phyloP scores from a whole-genome alignment of 2,329 filamentous ascomycete genomes.

The Westerdykella sp. region DNA sequence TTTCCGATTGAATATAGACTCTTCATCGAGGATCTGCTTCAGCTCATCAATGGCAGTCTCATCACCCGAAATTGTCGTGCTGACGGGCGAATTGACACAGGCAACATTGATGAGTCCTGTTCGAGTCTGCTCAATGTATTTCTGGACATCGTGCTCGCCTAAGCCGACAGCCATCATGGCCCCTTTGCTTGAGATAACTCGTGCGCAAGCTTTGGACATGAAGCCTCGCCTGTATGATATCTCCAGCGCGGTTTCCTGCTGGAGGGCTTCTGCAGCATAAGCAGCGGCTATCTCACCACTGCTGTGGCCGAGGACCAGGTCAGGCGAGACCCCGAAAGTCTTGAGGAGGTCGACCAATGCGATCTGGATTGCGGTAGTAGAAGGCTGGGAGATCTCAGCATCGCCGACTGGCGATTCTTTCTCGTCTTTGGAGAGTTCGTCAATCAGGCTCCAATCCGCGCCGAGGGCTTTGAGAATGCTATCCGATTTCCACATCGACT shows the following conservation, averaged over 20 bases:
- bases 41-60: conserved; percentile 29
- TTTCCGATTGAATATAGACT: conserved; percentile 33
- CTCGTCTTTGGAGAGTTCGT: conserved; percentile 8
- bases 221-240: conserved; percentile 20
- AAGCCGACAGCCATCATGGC: conserved; percentile 30
- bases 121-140: background rate
- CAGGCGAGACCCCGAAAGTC: conserved; percentile 7
- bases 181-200: conserved; percentile 10
- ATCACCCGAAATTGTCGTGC: conserved; percentile 42
- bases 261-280: conserved; percentile 11
- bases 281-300: conserved; percentile 22
- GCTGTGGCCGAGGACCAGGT: conserved; percentile 16
- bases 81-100: conserved; percentile 32
- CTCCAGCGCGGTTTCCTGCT: conserved; percentile 8
- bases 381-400: conserved; percentile 14
- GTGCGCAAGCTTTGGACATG: conserved; percentile 1
- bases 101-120: conserved; percentile 15
- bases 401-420: conserved; percentile 7
- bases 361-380: conserved; percentile 14
- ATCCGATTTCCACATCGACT: conserved; percentile 6
- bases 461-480: conserved; percentile 5
- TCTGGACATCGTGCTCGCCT: conserved; percentile 4
- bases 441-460: conserved; percentile 7
- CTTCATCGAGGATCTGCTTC: conserved; percentile 26
- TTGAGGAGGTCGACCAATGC: conserved; percentile 13